phyloP scores from a whole-genome alignment of 1,284 basidiomycete genomes.

The Irpex lacteus region DNA sequence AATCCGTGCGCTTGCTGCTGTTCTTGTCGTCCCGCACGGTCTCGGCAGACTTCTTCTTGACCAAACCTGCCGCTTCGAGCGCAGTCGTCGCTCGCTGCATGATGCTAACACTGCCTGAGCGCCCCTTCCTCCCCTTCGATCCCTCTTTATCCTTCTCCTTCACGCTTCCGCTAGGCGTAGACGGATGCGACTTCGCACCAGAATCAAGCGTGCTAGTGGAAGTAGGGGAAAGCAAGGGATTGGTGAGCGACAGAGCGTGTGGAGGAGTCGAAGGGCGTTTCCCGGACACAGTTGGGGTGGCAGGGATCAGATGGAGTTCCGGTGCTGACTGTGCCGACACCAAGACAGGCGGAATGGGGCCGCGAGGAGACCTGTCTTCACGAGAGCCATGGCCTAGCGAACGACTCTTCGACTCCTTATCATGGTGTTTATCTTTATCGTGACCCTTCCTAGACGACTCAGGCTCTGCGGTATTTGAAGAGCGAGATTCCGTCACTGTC shows the following conservation, averaged over 20 bases:
- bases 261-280: conserved; percentile 50
- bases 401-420: conserved; percentile 17
- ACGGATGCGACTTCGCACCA: conserved; percentile 54
- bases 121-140: conserved; percentile 58
- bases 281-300: conserved; percentile 59
- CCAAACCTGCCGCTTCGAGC: conserved; percentile 74
- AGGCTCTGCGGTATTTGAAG: background rate
- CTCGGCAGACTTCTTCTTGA: conserved; percentile 77
- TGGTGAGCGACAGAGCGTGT: conserved; percentile 45
- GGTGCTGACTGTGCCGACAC: conserved; percentile 38
- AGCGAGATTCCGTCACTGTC: conserved; percentile 6
- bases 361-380: conserved; percentile 13
- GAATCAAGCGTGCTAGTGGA: conserved; percentile 43
- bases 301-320: conserved; percentile 66
- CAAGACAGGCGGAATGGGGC: conserved; percentile 22
- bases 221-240: conserved; percentile 55
- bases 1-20: conserved; percentile 35
- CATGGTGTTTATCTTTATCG: conserved; percentile 18
- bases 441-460: conserved; percentile 11
- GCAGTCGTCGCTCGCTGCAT: conserved; percentile 92
- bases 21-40: conserved; percentile 60
- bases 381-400: conserved; percentile 18
- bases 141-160: conserved; percentile 46
- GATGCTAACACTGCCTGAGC: conserved; percentile 87
- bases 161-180: conserved; percentile 59